Conservation (phyloP, 2,329 filamentous ascomycete species). For the Escovopsis sp. region DNA sequence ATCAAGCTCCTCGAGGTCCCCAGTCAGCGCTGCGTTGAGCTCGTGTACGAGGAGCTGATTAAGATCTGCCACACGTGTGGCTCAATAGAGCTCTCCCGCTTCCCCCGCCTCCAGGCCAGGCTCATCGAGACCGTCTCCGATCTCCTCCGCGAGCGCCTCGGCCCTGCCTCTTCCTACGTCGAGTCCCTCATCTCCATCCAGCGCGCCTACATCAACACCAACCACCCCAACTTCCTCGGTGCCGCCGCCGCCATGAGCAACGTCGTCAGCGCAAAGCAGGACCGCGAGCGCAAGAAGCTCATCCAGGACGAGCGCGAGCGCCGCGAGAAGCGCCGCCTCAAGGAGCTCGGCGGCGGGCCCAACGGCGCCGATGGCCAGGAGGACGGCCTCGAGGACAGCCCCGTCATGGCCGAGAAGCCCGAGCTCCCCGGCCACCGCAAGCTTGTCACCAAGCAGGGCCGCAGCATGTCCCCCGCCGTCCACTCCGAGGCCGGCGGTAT, state of each 20-base stretch:
- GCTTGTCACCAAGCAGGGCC: constrained; percentile 27
- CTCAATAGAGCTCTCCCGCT: constrained; percentile 81
- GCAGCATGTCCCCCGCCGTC: constrained; percentile 73
- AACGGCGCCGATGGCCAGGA: constrained; percentile 63
- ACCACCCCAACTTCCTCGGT: constrained; percentile 95
- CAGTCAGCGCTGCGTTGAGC: constrained; percentile 89
- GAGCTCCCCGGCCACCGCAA: constrained; percentile 33
- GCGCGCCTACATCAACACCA: constrained; percentile 97
- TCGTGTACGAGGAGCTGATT: constrained; percentile 97
- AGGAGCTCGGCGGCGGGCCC: constrained; percentile 70
- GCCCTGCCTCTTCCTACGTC: constrained; percentile 78
- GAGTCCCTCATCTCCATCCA: constrained; percentile 96
- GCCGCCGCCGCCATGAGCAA: constrained; percentile 95
- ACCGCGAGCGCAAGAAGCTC: constrained; percentile 70
- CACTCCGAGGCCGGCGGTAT: constrained; percentile 56
- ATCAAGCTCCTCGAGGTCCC: constrained; percentile 94
- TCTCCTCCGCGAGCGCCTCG: constrained; percentile 77
- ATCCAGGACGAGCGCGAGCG: constrained; percentile 75
- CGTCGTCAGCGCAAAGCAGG: constrained; percentile 87
- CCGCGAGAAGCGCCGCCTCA: constrained; percentile 66
- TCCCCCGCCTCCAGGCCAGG: constrained; percentile 85
- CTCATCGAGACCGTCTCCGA: constrained; percentile 97
- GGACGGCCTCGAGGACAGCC: constrained; percentile 37
- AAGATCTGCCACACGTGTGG: constrained; percentile 99
- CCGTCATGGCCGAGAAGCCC: constrained; percentile 30